These are phyloP conservation scores for Antitrichia curtipendula DNA, from an alignment of 225 moss, liverwort and hornwort species.

Conservation along the genomic window DNA sequence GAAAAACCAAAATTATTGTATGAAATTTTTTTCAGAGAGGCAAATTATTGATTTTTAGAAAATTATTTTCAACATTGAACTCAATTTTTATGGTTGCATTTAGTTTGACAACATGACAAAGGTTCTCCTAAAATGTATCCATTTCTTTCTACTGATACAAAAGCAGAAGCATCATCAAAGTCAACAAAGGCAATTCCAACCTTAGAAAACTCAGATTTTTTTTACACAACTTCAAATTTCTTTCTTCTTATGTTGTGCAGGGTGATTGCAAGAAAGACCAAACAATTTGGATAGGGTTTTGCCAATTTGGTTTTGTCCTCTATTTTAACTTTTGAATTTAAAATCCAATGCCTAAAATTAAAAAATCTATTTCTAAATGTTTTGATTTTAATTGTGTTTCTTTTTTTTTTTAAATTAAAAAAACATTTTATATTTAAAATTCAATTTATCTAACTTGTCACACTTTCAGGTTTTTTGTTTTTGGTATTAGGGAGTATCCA, in stretches of 20 bases:
- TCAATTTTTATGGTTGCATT: background rate
- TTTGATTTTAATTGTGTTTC: no score
- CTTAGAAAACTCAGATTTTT: background rate
- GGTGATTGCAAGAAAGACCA: no score
- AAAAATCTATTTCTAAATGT: no score
- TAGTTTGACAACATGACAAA: fast-evolving
- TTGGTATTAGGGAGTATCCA: no score
- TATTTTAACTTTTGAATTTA: no score
- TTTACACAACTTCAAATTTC: fast-evolving
- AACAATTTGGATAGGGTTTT: no score
- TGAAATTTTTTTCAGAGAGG: fast-evolving
- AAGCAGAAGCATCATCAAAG: background rate
- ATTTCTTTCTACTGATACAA: background rate
- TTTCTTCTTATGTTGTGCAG: background rate
- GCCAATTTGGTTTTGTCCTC: no score
- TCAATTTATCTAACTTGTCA: no score
- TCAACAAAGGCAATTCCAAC: background rate
- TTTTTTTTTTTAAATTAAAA: no score
- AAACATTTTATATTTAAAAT: no score
- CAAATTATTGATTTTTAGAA: fast-evolving
- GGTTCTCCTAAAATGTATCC: background rate
- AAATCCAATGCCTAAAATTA: no score
- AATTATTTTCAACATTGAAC: background rate
- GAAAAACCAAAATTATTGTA: background rate
- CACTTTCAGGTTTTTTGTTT: no score